Evolutionary conservation across 768 basidiomycete genomes (phyloP), one percentile per base, ranked within the genome.

Genomic region (Leucocoprinus birnbaumii): DNA sequence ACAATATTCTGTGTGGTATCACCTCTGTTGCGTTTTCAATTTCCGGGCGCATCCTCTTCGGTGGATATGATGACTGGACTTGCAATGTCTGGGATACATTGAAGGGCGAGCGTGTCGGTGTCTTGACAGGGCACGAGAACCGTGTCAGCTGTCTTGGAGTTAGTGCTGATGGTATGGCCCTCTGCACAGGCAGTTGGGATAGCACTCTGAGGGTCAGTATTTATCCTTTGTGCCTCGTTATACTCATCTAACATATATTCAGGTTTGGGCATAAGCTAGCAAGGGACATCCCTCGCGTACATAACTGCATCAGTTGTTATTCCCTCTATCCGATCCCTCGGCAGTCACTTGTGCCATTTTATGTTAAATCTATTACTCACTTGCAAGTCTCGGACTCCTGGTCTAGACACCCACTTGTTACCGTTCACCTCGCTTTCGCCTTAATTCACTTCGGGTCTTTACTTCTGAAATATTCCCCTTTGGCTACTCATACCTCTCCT

Each of bases 81-180:
- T 95, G 94, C 78, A 99, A 99, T 68, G 96, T 98, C 49, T 99
- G 96, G 96, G 96, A 99, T 69, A 98, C 95, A 25, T 79, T 99
- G 65, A 97, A 96, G 72, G 97, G 97, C 53, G 96, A 98, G 71
- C 90, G 96, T 53, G 94, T 99, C 38, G 96, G 96, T 55, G 97
- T 99, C 50, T 73, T 99, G 58, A 93, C 94, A 35, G 96, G 97
- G 16, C 96, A 99, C 65, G 96, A 99, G 79, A 99, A 99, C 78
- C 79, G 96, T 60, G 94, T 99, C 62, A 91, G 89, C 66, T 98
- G 97, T 77, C 73, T 99, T 62, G 96, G 96, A 52, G 97, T 98
- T 61, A 92, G 89, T 61, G 84, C 86, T 44, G 96, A 99, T 67
- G 96, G 96, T 38, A 98, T 98, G 89, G 96, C 96, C 44, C 86